Base-by-base conservation (phyloP, 2,329 filamentous ascomycete genomes). In the Xylaria digitata region DNA sequence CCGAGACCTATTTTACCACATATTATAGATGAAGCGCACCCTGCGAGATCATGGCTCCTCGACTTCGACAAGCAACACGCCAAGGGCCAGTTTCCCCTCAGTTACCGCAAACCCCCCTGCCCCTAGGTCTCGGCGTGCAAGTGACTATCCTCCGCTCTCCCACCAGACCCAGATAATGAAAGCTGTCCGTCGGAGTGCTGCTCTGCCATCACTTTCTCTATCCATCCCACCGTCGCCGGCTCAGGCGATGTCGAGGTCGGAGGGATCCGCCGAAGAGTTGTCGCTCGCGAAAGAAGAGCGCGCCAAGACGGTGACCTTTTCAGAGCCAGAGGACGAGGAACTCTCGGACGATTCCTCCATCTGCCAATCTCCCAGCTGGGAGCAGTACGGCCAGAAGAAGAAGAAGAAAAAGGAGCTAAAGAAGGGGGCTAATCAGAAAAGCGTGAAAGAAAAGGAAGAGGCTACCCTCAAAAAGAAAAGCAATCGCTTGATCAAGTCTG, bases 361-460 rank as follows among this genome's bases (percentile, higher is more conserved):
- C 61, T 90, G 87, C 67, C 85, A 88, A 62, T 89, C 87, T 1
- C 87, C 87, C 1, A 88, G 83, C 62, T 89, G 87, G 87, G 86
- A 88, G 68, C 83, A 85, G 23, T 86, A 86, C 70, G 81, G 82
- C 2, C 82, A 83, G 21, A 83, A 80, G 70, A 87, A 85, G 71
- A 85, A 65, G 37, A 66, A 82, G 73, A n/a, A n/a, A n/a, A 84
- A 86, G 68, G 86, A 84, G 70, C 59, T 71, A 26, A 76, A 76
- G 74, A 86, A 84, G 72, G 77, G 78, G 15, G 79, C 80, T 42
- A 75, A 75, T 13, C 77, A 80, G 60, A 78, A 79, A 66, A 75
- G 75, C 63, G 83, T 80, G 60, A 82, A 79, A 55, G 81, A 83
- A 57, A 81, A 82, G 65, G 78, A 82, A 54, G 78, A 76, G 48